Conservation (phyloP, 768 basidiomycete species). For the Clathrus columnatus region DNA sequence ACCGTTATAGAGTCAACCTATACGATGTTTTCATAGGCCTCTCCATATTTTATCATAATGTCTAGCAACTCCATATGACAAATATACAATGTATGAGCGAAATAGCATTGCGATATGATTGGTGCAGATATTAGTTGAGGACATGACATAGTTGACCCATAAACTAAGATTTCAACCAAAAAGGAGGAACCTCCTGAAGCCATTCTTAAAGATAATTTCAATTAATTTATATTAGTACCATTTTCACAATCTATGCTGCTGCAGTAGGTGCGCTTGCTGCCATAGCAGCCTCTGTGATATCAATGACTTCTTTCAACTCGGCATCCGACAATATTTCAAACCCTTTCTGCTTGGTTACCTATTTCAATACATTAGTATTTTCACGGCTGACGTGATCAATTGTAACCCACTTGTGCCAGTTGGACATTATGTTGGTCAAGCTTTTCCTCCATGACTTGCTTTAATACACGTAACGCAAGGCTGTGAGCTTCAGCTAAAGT, state of each 20-base stretch:
- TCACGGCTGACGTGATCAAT: slow-evolving; percentile 1
- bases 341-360: slow-evolving; percentile 80
- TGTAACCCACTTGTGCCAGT: slow-evolving; percentile 71
- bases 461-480: slow-evolving; percentile 80
- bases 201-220: not conserved
- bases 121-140: not conserved
- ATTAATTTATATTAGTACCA: not conserved
- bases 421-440: slow-evolving; percentile 98
- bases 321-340: slow-evolving; percentile 84
- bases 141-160: no score
- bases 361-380: not conserved
- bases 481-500: slow-evolving; percentile 80
- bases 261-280: not conserved
- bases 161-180: no score
- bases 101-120: not conserved
- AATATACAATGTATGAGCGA: not conserved
- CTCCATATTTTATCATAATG: not conserved
- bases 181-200: no score
- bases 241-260: not conserved
- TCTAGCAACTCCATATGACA: not conserved
- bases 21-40: not conserved
- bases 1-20: not conserved
- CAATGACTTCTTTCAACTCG: slow-evolving; percentile 75
- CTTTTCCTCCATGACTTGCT: slow-evolving; percentile 99
- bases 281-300: slow-evolving; percentile 35